Base-by-base conservation (phyloP, 805 yeast species). In the Candida quercuum region DNA sequence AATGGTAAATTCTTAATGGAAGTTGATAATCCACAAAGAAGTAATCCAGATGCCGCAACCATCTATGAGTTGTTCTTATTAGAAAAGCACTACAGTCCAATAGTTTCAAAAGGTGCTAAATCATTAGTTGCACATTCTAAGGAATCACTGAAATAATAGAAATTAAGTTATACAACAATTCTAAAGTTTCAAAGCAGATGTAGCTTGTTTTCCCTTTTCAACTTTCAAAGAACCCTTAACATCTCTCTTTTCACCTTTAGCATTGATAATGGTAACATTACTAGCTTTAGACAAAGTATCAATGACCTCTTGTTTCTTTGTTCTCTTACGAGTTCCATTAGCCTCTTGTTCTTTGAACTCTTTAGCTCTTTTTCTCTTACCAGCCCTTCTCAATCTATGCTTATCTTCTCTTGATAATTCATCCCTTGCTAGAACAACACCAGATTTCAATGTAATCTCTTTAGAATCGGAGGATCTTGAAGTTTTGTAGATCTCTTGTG, bases 11-110 rank as follows among this genome's bases (percentile, higher is more conserved):
- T 82, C 54, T 74, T 77, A 20, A 67, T 81, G 47, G 87, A 78
- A 34, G 72, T 72, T 11, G 74, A 74, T 37, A 79, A 75, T 32
- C 76, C 86, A 10, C 86, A 82, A 47, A 76, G 91, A 56, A 67
- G 85, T 48, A 89, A 93, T 53, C 74, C 95, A 2, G 91, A 82
- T 30, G 93, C 91, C 14, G 94, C 97, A 2, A 82, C 88, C 0
- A 62, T 91, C 25, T 93, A 96, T 95, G 99, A 93, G 54, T 76
- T 79, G 36, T 80, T 80, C 6, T 60, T 91, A 28, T 64, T 93
- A 39, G 82, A 81, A 40, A 76, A 78, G 44, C 98, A 93, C 60
- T 93, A 86, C 56, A 76, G 87, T 43, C 95, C 95, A 3, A 62
- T 74, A 40, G 86, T 89, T n/a, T 71, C 79, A 17, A 81, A 80